Evolutionary conservation across 768 basidiomycete genomes (phyloP).

Genomic region (Leccinum disarticulatum): DNA sequence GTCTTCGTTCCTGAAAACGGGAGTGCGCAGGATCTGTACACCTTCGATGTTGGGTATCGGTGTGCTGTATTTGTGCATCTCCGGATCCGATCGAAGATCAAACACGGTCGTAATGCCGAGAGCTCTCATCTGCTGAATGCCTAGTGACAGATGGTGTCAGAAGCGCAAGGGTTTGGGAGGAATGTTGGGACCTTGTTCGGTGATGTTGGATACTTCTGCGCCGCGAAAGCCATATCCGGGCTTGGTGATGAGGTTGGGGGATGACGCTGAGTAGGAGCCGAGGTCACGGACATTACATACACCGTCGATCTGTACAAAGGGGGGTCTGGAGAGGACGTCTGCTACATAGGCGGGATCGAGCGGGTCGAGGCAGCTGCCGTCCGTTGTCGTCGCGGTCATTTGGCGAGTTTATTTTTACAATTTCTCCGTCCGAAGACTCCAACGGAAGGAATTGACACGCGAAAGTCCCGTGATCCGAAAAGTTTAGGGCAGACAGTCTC

Average conservation of each 20-base stretch:
- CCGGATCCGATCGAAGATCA: constrained; percentile 78
- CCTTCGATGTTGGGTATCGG: constrained; percentile 66
- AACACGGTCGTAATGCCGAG: constrained; percentile 70
- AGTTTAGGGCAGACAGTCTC: constrained; percentile 47
- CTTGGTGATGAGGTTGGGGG: constrained; percentile 52
- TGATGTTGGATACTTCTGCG: constrained; percentile 71
- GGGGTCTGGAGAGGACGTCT: constrained; percentile 62
- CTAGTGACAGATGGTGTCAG: constrained; percentile 35
- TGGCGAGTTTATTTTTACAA: neutral
- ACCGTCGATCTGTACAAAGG: constrained; percentile 70
- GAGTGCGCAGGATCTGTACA: constrained; percentile 56
- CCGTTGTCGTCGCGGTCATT: neutral
- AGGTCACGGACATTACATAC: constrained; percentile 77
- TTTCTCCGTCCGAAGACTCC: neutral
- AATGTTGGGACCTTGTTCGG: constrained; percentile 56
- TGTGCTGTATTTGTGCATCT: constrained; percentile 70
- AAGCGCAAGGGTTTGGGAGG: neutral
- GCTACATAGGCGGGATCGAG: constrained; percentile 66
- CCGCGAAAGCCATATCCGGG: constrained; percentile 62
- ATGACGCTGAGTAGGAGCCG: constrained; percentile 52
- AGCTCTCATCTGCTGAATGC: constrained; percentile 53
- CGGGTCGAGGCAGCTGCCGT: constrained; percentile 39
- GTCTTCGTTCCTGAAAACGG: constrained; percentile 69
- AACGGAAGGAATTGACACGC: constrained; percentile 3
- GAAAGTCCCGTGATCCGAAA: constrained; percentile 14